Percentiles rank a stretch among this genome's conserved stretches.
These are phyloP conservation scores for Daldinia vernicosa DNA, from an alignment of 495 filamentous ascomycete genomes.

Conservation along the genomic window DNA sequence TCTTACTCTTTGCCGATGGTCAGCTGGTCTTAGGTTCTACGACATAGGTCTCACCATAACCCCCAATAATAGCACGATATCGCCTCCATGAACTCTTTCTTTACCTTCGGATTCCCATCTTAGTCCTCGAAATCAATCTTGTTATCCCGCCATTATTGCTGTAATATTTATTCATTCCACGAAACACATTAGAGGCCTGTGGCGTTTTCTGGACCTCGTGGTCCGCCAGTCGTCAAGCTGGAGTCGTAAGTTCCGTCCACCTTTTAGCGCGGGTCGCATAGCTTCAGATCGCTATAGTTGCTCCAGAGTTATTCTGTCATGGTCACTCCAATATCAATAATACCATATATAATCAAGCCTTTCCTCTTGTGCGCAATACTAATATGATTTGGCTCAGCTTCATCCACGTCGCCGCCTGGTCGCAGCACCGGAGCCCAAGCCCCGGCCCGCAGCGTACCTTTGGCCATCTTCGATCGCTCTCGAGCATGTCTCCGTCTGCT, in stretches of 20 bases:
- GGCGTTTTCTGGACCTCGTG: constrained; percentile 40
- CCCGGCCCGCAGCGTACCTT: constrained; percentile 48
- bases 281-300: neutral
- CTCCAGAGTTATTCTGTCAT: neutral
- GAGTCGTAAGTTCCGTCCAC: constrained; percentile 44
- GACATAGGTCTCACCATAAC: constrained; percentile 39
- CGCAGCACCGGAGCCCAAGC: constrained; percentile 55
- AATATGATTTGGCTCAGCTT: constrained; percentile 54
- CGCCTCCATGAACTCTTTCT: constrained; percentile 30
- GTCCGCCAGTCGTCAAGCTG: constrained; percentile 50
- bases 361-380: constrained; percentile 34
- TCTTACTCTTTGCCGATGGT: constrained; percentile 19
- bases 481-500: constrained; percentile 52
- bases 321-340: neutral
- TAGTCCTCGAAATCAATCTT: constrained; percentile 21
- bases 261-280: neutral
- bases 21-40: constrained; percentile 36
- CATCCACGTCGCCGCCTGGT: constrained; percentile 61
- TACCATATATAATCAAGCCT: constrained; percentile 2
- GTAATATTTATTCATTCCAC: constrained; percentile 34
- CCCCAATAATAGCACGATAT: constrained; percentile 25
- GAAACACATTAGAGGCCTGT: constrained; percentile 35
- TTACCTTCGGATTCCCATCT: constrained; percentile 19
- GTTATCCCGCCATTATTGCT: constrained; percentile 20
- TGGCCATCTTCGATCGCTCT: constrained; percentile 61